Conservation (phyloP, 768 basidiomycete species). For the Mycena filopes region DNA sequence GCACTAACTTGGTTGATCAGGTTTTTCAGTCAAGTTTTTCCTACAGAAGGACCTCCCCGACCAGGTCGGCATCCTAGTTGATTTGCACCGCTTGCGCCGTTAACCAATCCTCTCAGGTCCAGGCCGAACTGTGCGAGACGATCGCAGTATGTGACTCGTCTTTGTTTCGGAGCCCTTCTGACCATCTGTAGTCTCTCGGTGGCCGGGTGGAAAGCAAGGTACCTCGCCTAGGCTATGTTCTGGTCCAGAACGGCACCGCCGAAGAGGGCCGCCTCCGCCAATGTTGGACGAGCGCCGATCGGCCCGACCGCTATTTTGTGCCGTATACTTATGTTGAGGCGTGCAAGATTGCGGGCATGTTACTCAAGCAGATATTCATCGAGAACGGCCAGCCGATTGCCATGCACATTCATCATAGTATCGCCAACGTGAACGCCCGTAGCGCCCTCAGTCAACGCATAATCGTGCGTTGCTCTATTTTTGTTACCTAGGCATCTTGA, state of each 20-base stretch:
- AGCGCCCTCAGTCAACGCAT: constrained; percentile 75
- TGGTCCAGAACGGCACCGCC: constrained; percentile 72
- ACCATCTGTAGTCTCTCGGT: constrained; percentile 65
- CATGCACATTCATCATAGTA: constrained; percentile 86
- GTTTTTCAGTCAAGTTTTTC: constrained; percentile 83
- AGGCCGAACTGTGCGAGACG: constrained; percentile 78
- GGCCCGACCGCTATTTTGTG: constrained; percentile 82
- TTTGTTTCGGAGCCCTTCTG: constrained; percentile 1
- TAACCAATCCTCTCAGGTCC: too few species aligned
- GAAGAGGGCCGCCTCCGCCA: constrained; percentile 81
- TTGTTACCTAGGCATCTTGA: background rate
- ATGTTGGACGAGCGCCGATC: constrained; percentile 76
- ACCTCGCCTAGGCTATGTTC: constrained; percentile 78
- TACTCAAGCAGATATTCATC: constrained; percentile 80
- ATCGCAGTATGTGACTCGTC: constrained; percentile 63
- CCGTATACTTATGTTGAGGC: constrained; percentile 86
- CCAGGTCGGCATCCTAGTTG: too few species aligned
- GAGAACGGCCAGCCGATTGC: constrained; percentile 72
- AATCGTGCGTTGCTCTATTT: constrained; percentile 55
- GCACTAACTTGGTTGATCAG: too few species aligned
- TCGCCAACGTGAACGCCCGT: constrained; percentile 81
- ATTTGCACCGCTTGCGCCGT: too few species aligned
- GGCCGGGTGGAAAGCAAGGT: constrained; percentile 84
- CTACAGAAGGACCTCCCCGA: constrained; percentile 81
- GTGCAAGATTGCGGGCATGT: constrained; percentile 81